A percentile compares a stretch with the other conserved stretches of the same genome.
phyloP scores from a whole-genome alignment of 208 protist species.

The Strigomonas galati region DNA sequence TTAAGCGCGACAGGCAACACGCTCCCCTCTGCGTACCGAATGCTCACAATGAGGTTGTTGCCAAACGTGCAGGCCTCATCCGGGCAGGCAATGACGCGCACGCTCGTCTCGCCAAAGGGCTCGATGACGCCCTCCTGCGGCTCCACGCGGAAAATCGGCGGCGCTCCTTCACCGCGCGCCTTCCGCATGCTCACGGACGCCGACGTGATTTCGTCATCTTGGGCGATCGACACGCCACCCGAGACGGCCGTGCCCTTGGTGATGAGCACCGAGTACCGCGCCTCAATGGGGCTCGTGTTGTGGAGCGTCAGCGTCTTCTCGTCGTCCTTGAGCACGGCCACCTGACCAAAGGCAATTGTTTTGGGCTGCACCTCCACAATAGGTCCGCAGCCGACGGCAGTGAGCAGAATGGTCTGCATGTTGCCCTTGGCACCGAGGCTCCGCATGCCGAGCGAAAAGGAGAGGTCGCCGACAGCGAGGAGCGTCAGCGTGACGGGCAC shows the following conservation, averaged over 20 bases:
- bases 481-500: conserved; percentile 80
- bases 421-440: conserved; percentile 58
- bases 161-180: neutral
- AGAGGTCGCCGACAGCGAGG: conserved; percentile 68
- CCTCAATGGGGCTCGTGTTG: conserved; percentile 88
- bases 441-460: conserved; percentile 76
- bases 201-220: conserved; percentile 4
- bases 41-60: conserved; percentile 71
- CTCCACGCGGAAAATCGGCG: conserved; percentile 38
- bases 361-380: conserved; percentile 54
- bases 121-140: conserved; percentile 51
- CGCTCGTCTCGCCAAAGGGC: conserved; percentile 38
- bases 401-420: conserved; percentile 53
- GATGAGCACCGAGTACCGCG: conserved; percentile 25
- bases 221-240: no score
- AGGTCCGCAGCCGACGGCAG: conserved; percentile 71
- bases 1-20: conserved; percentile 51
- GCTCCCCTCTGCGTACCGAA: conserved; percentile 45
- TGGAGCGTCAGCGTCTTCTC: conserved; percentile 43
- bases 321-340: conserved; percentile 54
- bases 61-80: conserved; percentile 88
- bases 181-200: neutral
- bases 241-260: neutral
- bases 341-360: conserved; percentile 64
- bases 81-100: conserved; percentile 69